Base-by-base conservation (phyloP, 139 green algal genomes). In the Chlamydomonas asymmetrica region DNA sequence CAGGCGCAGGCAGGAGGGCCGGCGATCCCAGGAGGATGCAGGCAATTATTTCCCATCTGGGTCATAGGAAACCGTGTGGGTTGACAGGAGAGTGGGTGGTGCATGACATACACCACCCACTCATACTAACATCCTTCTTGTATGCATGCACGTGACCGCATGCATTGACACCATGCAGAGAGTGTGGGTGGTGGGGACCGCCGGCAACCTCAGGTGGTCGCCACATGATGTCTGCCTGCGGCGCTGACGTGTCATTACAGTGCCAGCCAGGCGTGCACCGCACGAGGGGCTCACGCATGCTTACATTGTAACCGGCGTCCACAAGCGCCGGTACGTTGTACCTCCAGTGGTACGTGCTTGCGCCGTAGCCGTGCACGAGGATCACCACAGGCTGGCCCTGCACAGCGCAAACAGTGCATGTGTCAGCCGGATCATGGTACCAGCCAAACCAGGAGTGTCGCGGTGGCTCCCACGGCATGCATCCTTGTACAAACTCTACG, bases 311-410 rank as follows among this genome's bases (percentile, higher is more conserved):
- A 0, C 81, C 66, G 2, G 79, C 60, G 56, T 76, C 75, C 18
- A 82, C 82, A 8, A 97, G 81, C 32, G 82, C 90, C 0, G 84
- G 82, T 3, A 96, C 85, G 34, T 93, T 88, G 82, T 95, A 94
- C n/a, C 90, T 75, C 84, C 86, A 93, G 68, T 93, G 88, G 72
- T 93, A 91, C 13, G 84, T 85, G 10, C 74, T 88, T 1, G 91
- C 92, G 5, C 93, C 93, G 75, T 97, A 97, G 27, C 92, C 92
- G 73, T 97, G 92, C 0, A 85, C 62, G 2, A 97, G 70, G 32
- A 93, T 52, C 31, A 95, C 57, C 3, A 92, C 63, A 4, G 86
- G 85, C 13, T 80, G 54, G 39, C 81, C 83, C 41, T 82, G 34
- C 29, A 6, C 29, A n/a, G 7, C 29, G 43, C 60, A n/a, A 31